Base-by-base conservation (phyloP, 2,329 filamentous ascomycete genomes). In the Sarocladium kiliense region DNA sequence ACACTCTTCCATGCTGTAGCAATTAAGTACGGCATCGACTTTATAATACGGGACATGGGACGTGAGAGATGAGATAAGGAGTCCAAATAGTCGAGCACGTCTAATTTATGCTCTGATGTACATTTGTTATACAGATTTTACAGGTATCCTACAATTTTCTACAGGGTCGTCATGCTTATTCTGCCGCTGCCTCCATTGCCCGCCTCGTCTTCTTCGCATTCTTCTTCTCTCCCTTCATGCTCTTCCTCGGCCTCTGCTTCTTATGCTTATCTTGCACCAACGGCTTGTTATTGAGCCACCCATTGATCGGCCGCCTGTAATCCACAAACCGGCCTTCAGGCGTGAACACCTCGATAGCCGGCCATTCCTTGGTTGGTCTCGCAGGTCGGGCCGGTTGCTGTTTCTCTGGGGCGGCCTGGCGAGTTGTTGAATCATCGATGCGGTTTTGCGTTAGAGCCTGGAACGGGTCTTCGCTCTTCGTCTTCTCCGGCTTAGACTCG, bases 241-340 rank as follows among this genome's bases (percentile, higher is more conserved):
- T 87, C 69, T 76, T 79, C 61, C 86, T 77, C 25, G 87, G 88
- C 57, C 89, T 74, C 16, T 67, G 72, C 61, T 73, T 78, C 63
- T 72, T 75, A 56, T 79, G 75, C 56, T 76, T 71, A 21, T 71
- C 70, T 23, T 74, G 70, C n/a, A 75, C 70, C 14, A 72, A 74
- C 26, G 81, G 81, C 66, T 82, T 83, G 60, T 80, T 80, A 54
- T 86, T 68, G 57, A 86, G 57, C 81, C 85, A 91, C 6, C 84
- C 89, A 62, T 87, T 85, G 76, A 95, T 85, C 1, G 89, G 87
- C 60, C 67, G 68, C 34, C 90, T 77, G 10, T 75, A 72, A 1
- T 79, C 86, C 27, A 97, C 76, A 62, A 88, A 94, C 63, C 84
- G 85, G n/a, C 94, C 94, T 56, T 91, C 80, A 0, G 94, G 94